Evolutionary conservation across 768 basidiomycete genomes (phyloP).

Genomic region (Mycena alexandri): DNA sequence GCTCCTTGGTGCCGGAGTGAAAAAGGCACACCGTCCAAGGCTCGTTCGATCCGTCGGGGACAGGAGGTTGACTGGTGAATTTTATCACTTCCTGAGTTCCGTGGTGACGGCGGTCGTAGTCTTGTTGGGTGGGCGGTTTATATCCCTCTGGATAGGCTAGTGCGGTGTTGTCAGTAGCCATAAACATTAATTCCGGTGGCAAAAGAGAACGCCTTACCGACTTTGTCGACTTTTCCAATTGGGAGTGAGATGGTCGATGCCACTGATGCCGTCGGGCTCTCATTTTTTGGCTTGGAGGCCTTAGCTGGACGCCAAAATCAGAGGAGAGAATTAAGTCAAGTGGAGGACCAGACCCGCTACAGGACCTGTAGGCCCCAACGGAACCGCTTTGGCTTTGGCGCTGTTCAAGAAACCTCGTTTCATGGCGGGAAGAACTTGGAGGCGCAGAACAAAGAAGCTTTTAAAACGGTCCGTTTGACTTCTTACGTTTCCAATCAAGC

Average conservation of each 20-base stretch:
- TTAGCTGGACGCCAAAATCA: constrained; percentile 1
- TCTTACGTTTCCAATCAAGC: too few species aligned
- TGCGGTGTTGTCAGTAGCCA: too few species aligned
- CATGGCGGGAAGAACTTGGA: constrained; percentile 29
- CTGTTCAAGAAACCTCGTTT: constrained; percentile 43
- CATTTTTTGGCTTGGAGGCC: not conserved
- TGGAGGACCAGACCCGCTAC: constrained; percentile 4
- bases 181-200: too few species aligned
- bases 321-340: not conserved
- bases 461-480: too few species aligned
- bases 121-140: not conserved
- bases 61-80: not conserved
- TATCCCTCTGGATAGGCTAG: not conserved
- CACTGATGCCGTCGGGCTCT: too few species aligned
- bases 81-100: not conserved
- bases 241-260: too few species aligned
- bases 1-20: constrained; percentile 3
- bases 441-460: too few species aligned
- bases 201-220: too few species aligned
- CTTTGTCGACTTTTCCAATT: too few species aligned
- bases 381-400: constrained; percentile 32
- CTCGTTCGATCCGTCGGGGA: not conserved
- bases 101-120: not conserved
- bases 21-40: constrained; percentile 18
- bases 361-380: not conserved